phyloP scores from a whole-genome alignment of 1,284 basidiomycete genomes.

The Porodaedalea pini region DNA sequence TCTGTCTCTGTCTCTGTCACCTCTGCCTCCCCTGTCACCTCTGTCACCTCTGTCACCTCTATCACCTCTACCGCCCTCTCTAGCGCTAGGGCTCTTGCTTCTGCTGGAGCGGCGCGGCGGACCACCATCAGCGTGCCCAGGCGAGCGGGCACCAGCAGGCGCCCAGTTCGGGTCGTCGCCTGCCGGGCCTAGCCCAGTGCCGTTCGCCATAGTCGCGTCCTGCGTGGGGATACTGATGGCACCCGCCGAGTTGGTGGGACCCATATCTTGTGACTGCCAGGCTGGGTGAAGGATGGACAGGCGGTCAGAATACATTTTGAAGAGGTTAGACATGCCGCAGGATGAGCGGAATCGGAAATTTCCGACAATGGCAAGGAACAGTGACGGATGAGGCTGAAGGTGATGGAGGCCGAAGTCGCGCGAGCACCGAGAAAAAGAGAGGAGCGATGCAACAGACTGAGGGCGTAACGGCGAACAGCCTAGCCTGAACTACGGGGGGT shows the following conservation, averaged over 20 bases:
- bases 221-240: slow-evolving; percentile 66
- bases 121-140: slow-evolving; percentile 43
- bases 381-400: neutral
- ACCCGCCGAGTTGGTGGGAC: slow-evolving; percentile 40
- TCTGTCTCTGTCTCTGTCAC: slow-evolving; percentile 1
- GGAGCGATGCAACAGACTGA: neutral
- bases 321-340: neutral
- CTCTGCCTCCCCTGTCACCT: too few relatives aligned
- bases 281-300: slow-evolving; percentile 40
- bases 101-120: slow-evolving; percentile 59
- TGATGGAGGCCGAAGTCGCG: neutral
- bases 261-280: slow-evolving; percentile 78
- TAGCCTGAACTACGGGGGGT: neutral
- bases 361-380: neutral
- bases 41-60: slow-evolving; percentile 41
- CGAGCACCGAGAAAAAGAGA: neutral
- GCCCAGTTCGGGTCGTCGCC: slow-evolving; percentile 44
- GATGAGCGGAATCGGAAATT: slow-evolving; percentile 1
- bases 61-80: slow-evolving; percentile 38
- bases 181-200: slow-evolving; percentile 27
- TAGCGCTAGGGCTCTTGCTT: slow-evolving; percentile 61
- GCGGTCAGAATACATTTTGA: slow-evolving; percentile 13
- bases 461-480: neutral
- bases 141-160: slow-evolving; percentile 45
- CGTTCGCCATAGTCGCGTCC: slow-evolving; percentile 46